Percentiles rank a stretch among this genome's conserved stretches.
Conservation (phyloP, 2,329 filamentous ascomycete genomes). For the Stromatinia cepivora region DNA sequence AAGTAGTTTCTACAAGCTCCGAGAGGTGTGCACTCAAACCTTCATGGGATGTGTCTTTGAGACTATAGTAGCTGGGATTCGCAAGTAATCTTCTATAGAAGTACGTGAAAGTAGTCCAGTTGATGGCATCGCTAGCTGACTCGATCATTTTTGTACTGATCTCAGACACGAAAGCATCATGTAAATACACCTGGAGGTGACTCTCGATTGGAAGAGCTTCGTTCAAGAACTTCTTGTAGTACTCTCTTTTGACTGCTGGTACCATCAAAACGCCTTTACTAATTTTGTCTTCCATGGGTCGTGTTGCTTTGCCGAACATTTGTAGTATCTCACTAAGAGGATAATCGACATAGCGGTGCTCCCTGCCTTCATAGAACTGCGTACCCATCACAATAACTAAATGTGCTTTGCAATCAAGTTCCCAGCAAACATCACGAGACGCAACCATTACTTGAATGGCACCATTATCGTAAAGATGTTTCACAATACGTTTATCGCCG, state of each 20-base stretch:
- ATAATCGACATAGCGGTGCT: slow-evolving; percentile 97
- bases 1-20: slow-evolving; percentile 86
- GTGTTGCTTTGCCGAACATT: slow-evolving; percentile 94
- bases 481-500: slow-evolving; percentile 90
- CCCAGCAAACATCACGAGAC: slow-evolving; percentile 92
- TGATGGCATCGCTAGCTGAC: slow-evolving; percentile 94
- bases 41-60: slow-evolving; percentile 86
- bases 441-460: slow-evolving; percentile 72
- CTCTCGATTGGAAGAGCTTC: slow-evolving; percentile 96
- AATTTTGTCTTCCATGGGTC: slow-evolving; percentile 73
- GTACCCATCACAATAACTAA: slow-evolving; percentile 96
- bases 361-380: slow-evolving; percentile 93
- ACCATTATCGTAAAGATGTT: slow-evolving; percentile 78
- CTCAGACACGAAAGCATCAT: slow-evolving; percentile 95
- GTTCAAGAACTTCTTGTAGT: slow-evolving; percentile 98
- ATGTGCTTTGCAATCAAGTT: slow-evolving; percentile 83
- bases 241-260: slow-evolving; percentile 89
- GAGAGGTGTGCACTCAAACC: slow-evolving; percentile 93
- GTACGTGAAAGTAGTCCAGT: slow-evolving; percentile 98
- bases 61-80: slow-evolving; percentile 94
- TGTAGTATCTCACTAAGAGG: slow-evolving; percentile 90
- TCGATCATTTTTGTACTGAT: slow-evolving; percentile 95
- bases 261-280: slow-evolving; percentile 96
- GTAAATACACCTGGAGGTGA: slow-evolving; percentile 85
- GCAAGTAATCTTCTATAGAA: slow-evolving; percentile 93